Evolutionary conservation across 164 flowering plant species (phyloP).

Genomic region (Macadamia integrifolia): DNA sequence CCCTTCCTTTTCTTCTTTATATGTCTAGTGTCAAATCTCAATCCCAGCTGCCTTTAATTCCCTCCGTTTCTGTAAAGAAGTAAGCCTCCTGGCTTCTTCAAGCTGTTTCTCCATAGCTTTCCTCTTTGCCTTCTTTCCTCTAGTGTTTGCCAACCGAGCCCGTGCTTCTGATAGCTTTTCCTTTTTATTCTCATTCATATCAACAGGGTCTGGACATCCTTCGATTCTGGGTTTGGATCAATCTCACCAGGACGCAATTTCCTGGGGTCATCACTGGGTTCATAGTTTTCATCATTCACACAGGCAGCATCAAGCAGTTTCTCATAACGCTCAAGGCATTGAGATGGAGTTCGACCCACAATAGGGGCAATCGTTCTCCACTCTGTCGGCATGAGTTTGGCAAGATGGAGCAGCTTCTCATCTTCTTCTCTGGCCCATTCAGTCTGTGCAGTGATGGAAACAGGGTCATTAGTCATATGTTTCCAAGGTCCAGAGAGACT

Average conservation of each 20-base stretch:
- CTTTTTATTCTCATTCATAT: constrained; percentile 99
- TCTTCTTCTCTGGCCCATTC: constrained; percentile 99
- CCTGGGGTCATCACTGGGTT: constrained; percentile 90
- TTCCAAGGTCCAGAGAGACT: neutral
- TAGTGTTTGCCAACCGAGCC: constrained; percentile 89
- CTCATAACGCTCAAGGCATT: constrained; percentile 96
- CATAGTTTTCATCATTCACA: constrained; percentile 89
- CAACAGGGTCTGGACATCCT: constrained; percentile 99
- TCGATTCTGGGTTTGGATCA: constrained; percentile 96
- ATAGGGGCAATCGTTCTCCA: constrained; percentile 99
- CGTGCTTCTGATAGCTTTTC: constrained; percentile 99
- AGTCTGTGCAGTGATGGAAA: constrained; percentile 39
- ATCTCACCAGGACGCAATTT: constrained; percentile 96
- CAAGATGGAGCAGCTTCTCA: constrained; percentile 94
- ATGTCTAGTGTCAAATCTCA: constrained; percentile 45
- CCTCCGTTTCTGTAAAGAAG: constrained; percentile 91
- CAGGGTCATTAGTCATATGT: constrained; percentile 3
- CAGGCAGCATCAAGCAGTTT: constrained; percentile 97
- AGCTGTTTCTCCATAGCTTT: constrained; percentile 98
- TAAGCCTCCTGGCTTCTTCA: constrained; percentile 97
- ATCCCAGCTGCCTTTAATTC: constrained; percentile 96
- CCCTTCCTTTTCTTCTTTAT: constrained; percentile 88
- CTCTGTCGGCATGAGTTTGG: constrained; percentile 95
- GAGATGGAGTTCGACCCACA: constrained; percentile 88
- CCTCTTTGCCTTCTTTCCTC: constrained; percentile 96